phyloP scores from a whole-genome alignment of 305 asterid species.

The Rubia peregrina region DNA sequence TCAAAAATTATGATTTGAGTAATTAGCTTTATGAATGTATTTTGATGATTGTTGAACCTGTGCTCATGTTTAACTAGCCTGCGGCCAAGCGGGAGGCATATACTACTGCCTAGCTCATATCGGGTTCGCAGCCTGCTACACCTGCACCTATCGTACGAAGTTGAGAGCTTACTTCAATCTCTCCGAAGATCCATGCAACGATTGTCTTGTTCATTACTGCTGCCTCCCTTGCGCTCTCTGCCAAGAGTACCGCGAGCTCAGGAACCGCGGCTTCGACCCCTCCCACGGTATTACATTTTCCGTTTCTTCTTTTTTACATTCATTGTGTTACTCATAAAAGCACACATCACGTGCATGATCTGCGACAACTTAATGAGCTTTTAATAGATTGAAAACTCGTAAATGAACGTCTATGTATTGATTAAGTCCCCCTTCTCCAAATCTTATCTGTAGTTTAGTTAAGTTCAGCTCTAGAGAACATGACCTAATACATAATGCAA shows the following conservation, averaged over 20 bases:
- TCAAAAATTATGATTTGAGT: too few relatives aligned
- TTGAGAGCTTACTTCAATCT: constrained; percentile 26
- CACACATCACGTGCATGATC: too few relatives aligned
- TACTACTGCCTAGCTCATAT: constrained; percentile 17
- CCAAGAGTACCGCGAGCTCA: constrained; percentile 31
- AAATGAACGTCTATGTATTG: too few relatives aligned
- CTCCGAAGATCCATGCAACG: constrained; percentile 23
- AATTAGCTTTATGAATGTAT: too few relatives aligned
- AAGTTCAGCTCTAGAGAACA: too few relatives aligned
- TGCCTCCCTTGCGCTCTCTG: constrained; percentile 27
- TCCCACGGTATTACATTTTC: constrained; percentile 9
- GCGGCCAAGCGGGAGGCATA: constrained; percentile 23
- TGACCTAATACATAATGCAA: too few relatives aligned
- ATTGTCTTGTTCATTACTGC: constrained; percentile 24
- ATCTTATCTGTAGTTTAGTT: too few relatives aligned
- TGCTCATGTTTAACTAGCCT: constrained; percentile 10
- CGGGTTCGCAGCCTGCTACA: constrained; percentile 21
- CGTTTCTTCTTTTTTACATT: background rate
- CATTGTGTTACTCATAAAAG: too few relatives aligned
- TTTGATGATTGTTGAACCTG: too few relatives aligned
- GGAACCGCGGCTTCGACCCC: constrained; percentile 25
- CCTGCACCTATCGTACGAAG: constrained; percentile 30
- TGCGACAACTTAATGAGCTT: too few relatives aligned
- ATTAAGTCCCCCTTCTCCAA: too few relatives aligned
- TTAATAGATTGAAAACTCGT: too few relatives aligned